These are phyloP conservation scores for Kurtzmaniella quercitrusa DNA, from an alignment of 1,139 yeast species.

Conservation along the genomic window DNA sequence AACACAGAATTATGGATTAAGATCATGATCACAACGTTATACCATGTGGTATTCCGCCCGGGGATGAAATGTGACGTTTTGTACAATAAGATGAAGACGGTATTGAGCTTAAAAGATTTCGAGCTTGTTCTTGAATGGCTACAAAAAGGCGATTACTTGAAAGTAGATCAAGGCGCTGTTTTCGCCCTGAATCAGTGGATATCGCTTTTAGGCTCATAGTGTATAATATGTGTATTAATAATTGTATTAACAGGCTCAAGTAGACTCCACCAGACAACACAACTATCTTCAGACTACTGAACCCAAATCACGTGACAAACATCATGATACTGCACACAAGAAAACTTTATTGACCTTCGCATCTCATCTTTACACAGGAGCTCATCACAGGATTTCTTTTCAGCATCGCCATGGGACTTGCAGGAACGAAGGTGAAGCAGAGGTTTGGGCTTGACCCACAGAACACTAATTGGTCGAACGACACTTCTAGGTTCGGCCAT, in stretches of 20 bases:
- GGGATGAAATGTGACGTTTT: constrained; percentile 47
- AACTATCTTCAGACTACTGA: neutral
- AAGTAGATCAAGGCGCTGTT: neutral
- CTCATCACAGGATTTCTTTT: constrained; percentile 4
- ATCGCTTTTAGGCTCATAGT: constrained; percentile 10
- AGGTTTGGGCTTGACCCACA: constrained; percentile 92
- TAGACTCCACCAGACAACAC: no score
- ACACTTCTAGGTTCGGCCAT: constrained; percentile 82
- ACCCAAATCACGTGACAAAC: no score
- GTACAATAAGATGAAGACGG: constrained; percentile 32
- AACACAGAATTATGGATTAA: constrained; percentile 59
- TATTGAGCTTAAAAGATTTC: constrained; percentile 49
- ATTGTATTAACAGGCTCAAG: no score
- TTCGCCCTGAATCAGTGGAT: neutral
- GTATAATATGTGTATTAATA: neutral
- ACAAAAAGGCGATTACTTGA: constrained; percentile 35
- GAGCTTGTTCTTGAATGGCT: constrained; percentile 57
- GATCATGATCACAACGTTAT: constrained; percentile 45
- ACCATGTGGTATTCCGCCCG: constrained; percentile 59
- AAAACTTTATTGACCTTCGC: neutral
- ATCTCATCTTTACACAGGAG: constrained; percentile 1
- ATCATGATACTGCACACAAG: neutral
- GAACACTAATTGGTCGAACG: constrained; percentile 92
- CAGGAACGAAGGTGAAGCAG: constrained; percentile 78
- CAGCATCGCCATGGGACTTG: constrained; percentile 67